A percentile compares a stretch with the other conserved stretches of the same genome.
Conservation (phyloP, 192 early-diverging fungal species). For the Coemansia sp. region DNA sequence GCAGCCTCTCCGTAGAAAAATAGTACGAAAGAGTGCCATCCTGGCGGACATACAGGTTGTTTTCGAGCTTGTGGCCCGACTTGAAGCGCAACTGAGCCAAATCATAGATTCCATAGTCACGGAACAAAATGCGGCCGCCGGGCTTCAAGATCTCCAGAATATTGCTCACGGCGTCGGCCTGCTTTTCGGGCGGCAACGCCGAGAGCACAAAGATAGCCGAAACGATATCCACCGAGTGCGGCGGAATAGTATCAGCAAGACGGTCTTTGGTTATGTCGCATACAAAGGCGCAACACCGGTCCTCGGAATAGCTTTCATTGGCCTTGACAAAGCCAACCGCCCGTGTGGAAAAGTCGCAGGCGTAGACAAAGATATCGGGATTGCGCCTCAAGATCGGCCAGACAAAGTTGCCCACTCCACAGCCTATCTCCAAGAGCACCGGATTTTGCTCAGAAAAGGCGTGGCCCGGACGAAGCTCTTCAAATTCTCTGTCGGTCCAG, state of each 20-base stretch:
- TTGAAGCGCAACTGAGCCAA: slow-evolving; percentile 97
- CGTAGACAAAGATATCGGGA: slow-evolving; percentile 83
- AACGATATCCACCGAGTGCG: slow-evolving; percentile 83
- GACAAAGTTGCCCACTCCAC: slow-evolving; percentile 95
- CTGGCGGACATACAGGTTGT: slow-evolving; percentile 96
- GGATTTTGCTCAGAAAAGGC: slow-evolving; percentile 28
- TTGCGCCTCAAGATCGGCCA: slow-evolving; percentile 88
- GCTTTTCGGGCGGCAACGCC: slow-evolving; percentile 83
- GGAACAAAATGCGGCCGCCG: slow-evolving; percentile 84
- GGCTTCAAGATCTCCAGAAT: slow-evolving; percentile 81
- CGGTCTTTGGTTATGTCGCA: slow-evolving; percentile 84
- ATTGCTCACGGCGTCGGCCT: slow-evolving; percentile 78
- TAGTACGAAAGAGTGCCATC: slow-evolving; percentile 96
- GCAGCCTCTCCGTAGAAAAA: slow-evolving; percentile 68
- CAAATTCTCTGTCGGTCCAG: slow-evolving; percentile 94
- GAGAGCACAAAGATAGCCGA: slow-evolving; percentile 96
- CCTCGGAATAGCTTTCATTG: slow-evolving; percentile 67
- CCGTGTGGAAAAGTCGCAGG: slow-evolving; percentile 85
- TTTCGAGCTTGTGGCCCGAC: slow-evolving; percentile 79
- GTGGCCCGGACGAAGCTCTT: slow-evolving; percentile 64
- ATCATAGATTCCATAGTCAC: slow-evolving; percentile 98
- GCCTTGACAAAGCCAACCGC: slow-evolving; percentile 93
- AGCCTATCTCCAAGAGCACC: slow-evolving; percentile 87
- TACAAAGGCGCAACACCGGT: slow-evolving; percentile 83
- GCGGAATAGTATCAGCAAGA: slow-evolving; percentile 70